These are phyloP conservation scores for Phytophthora megakarya DNA, from an alignment of 352 stramenopile genomes.

Conservation along the genomic window DNA sequence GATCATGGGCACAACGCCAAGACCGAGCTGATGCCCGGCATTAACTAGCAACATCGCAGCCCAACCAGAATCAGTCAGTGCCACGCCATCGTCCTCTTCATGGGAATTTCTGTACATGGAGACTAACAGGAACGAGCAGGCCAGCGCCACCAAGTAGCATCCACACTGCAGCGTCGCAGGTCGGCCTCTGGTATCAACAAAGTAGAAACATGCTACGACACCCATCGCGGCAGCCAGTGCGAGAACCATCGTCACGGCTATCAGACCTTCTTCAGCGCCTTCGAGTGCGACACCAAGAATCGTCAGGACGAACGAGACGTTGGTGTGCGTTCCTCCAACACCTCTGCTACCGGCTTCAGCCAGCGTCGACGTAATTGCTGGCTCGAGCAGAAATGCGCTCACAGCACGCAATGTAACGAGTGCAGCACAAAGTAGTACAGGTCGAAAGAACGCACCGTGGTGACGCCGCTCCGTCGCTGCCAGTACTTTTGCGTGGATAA, in stretches of 20 bases:
- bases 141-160: conserved; percentile 54
- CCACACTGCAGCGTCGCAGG: conserved; percentile 57
- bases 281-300: conserved; percentile 66
- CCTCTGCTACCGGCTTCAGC: conserved; percentile 28
- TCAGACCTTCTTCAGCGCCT: conserved; percentile 54
- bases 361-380: conserved; percentile 51
- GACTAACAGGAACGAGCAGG: conserved; percentile 56
- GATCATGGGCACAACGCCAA: conserved; percentile 63
- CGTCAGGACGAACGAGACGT: conserved; percentile 55
- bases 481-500: conserved; percentile 76
- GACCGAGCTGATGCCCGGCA: conserved; percentile 66
- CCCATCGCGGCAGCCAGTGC: conserved; percentile 55
- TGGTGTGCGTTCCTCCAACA: conserved; percentile 22
- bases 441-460: conserved; percentile 71
- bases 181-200: conserved; percentile 72
- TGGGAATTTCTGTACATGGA: conserved; percentile 44
- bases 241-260: conserved; percentile 47
- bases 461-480: conserved; percentile 55
- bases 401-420: conserved; percentile 62
- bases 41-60: conserved; percentile 68
- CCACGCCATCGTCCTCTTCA: conserved; percentile 22
- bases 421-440: conserved; percentile 57
- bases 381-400: conserved; percentile 53
- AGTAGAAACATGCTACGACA: conserved; percentile 54
- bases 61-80: conserved; percentile 60